Conservation (phyloP, 495 filamentous ascomycete species). For the Penicillium fimorum region DNA sequence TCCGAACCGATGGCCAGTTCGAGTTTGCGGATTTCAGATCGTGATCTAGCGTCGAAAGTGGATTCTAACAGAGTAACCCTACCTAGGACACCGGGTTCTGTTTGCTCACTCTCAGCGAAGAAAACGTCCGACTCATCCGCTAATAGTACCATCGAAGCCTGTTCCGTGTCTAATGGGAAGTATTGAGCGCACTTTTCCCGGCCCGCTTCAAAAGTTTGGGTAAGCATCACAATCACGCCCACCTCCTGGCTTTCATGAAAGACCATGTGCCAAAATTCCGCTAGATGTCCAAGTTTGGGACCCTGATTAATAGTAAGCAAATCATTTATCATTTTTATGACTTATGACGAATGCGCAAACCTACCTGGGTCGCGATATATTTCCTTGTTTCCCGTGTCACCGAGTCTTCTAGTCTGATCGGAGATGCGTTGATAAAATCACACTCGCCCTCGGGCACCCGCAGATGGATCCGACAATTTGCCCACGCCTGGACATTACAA, state of each 20-base stretch:
- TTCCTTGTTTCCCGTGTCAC: slow-evolving; percentile 48
- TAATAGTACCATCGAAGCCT: slow-evolving; percentile 60
- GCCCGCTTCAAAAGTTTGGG: slow-evolving; percentile 78
- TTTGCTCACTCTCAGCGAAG: slow-evolving; percentile 26
- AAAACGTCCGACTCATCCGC: slow-evolving; percentile 44
- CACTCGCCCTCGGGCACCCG: slow-evolving; percentile 73
- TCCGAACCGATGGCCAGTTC: slow-evolving; percentile 54
- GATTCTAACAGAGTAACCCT: slow-evolving; percentile 52
- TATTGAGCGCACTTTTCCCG: slow-evolving; percentile 91
- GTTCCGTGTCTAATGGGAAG: slow-evolving; percentile 63
- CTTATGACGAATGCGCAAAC: slow-evolving; percentile 17
- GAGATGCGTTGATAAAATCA: slow-evolving; percentile 97
- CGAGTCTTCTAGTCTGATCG: slow-evolving; percentile 66
- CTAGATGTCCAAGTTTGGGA: slow-evolving; percentile 65
- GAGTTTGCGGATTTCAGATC: slow-evolving; percentile 57
- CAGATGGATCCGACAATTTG: slow-evolving; percentile 79
- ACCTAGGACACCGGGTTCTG: slow-evolving; percentile 24
- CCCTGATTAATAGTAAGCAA: slow-evolving; percentile 53
- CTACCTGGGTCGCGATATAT: slow-evolving; percentile 69
- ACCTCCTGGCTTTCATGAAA: slow-evolving; percentile 77
- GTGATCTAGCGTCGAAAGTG: slow-evolving; percentile 44
- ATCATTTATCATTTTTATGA: background rate
- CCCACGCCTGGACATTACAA: slow-evolving; percentile 81
- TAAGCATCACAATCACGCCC: slow-evolving; percentile 93
- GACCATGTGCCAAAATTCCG: slow-evolving; percentile 95